Conservation (phyloP, 2,329 filamentous ascomycete species). For the Penicillium thymicola region DNA sequence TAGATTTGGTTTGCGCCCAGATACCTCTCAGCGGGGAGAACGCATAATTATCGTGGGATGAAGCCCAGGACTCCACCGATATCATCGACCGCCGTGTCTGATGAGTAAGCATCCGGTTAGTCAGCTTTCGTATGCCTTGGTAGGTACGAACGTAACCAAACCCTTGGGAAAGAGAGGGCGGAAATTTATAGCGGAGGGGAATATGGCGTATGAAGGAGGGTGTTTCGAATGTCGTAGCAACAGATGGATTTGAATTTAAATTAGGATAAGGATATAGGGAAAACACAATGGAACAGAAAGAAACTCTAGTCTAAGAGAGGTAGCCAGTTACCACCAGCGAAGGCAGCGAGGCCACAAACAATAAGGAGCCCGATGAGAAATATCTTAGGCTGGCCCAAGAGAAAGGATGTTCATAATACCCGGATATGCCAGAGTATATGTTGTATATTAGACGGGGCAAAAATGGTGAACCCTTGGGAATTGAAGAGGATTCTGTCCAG, state of each 20-base stretch:
- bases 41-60: not conserved
- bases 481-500: not conserved
- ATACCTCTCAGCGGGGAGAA: not conserved
- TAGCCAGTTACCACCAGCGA: not conserved
- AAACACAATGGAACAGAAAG: not conserved
- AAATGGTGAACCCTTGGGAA: not conserved
- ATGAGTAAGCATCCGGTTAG: not conserved
- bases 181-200: too few species aligned
- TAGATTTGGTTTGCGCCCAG: not conserved
- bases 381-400: not conserved
- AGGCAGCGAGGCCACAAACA: not conserved
- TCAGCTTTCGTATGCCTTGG: not conserved
- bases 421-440: too few species aligned
- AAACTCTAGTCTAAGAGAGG: not conserved
- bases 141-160: too few species aligned
- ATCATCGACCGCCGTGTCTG: not conserved
- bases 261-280: not conserved
- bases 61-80: not conserved
- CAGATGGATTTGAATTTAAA: not conserved
- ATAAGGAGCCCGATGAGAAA: not conserved
- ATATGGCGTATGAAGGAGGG: not conserved
- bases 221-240: not conserved
- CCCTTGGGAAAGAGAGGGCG: too few species aligned
- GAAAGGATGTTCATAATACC: not conserved
- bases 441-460: too few species aligned